These are phyloP conservation scores for Bertia moriformis DNA, from an alignment of 2,329 filamentous ascomycete species.

Conservation along the genomic window DNA sequence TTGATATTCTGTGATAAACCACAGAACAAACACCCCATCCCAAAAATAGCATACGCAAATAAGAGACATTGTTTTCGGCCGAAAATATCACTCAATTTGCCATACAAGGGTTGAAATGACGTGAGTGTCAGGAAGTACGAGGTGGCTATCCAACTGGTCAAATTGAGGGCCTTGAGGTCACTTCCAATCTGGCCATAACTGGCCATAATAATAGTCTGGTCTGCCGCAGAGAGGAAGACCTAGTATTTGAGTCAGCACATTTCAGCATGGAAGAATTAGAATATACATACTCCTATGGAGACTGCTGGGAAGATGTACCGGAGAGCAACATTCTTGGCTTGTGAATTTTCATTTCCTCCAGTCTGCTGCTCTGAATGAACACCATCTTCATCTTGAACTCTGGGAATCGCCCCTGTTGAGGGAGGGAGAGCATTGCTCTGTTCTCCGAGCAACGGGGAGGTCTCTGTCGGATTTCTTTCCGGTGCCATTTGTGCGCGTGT, in stretches of 20 bases:
- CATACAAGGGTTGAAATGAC: constrained; percentile 50
- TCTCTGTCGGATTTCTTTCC: background rate
- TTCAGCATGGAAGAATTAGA: background rate
- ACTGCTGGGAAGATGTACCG: background rate
- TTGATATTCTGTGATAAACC: constrained; percentile 42
- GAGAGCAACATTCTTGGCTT: background rate
- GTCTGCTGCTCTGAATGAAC: background rate
- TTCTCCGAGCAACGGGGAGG: background rate
- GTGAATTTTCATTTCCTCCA: background rate
- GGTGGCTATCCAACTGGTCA: background rate
- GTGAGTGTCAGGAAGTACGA: background rate
- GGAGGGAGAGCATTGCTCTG: background rate
- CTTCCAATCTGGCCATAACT: constrained; percentile 1
- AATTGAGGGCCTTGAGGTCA: constrained; percentile 1
- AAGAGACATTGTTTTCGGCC: constrained; percentile 42
- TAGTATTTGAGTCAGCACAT: background rate
- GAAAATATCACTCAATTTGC: constrained; percentile 46
- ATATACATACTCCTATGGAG: background rate
- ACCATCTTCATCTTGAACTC: background rate
- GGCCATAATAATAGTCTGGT: constrained; percentile 1
- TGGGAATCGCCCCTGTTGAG: background rate
- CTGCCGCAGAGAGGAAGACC: constrained; percentile 1
- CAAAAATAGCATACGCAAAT: constrained; percentile 42
- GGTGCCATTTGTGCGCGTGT: too few species aligned
- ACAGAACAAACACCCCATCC: constrained; percentile 38